Evolutionary conservation across 2,329 filamentous ascomycete species (phyloP), one percentile per base, ranked within the genome.

Genomic region (Hansfordia pulvinata): DNA sequence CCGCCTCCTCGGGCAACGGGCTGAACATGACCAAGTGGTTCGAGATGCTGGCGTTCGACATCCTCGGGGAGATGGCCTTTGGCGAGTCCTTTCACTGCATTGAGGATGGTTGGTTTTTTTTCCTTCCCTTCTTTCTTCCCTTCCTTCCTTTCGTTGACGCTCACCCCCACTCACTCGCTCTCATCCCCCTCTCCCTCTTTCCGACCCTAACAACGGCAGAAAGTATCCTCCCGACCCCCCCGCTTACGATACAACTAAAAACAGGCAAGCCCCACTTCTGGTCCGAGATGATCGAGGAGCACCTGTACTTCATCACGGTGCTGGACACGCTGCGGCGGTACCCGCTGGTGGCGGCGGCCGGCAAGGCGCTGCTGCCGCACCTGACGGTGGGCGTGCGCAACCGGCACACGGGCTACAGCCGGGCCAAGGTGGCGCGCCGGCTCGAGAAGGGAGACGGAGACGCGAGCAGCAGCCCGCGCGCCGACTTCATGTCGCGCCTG

Each of bases 41-140:
- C 30, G 51, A 52, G 24, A 42, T 44, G 23, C 41, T 39, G 4
- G 40, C 41, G 11, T 44, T 42, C 27, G 42, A 42, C 29, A 25
- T 44, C 22, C 42, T 44, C 22, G 40, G 37, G 5, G 40, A 44
- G 26, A 32, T 44, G 17, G 37, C 39, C 10, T 44, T 35, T 18
- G 42, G 42, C 3, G 39, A 34, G 7, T 27, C 40, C 2, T 22
- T 43, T 30, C 46, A 49, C 27, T 37, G 47, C 3, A 39, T 54
- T 4, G 53, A 53, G 29, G 47, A 53, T 33, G 46, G 54, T 14
- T 46, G 55, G 23, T 55, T 52, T 11, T 53, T 57, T 29, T 42
- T 60, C n/a, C n/a, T n/a, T 19, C 46, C 53, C 0, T 59, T 58
- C 33, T 54, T 52, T 5, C 47, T 54, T 25, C 45, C 49, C 2